Conservation (phyloP, 345 rosid genomes). For the Syzygium grande region DNA sequence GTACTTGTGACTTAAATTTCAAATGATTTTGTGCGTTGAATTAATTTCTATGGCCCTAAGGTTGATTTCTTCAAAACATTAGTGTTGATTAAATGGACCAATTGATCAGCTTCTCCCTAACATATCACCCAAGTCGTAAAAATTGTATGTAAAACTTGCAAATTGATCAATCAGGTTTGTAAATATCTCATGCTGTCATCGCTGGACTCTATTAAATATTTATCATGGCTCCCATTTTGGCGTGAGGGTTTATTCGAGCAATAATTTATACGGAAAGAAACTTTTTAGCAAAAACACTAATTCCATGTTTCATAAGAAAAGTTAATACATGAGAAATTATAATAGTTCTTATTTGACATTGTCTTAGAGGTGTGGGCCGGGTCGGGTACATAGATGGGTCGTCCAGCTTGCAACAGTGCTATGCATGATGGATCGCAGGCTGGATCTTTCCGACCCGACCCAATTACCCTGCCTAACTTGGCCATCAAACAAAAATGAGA, state of each 20-base stretch:
- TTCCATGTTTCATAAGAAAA: not conserved
- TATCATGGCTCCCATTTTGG: not conserved
- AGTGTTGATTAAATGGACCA: not conserved
- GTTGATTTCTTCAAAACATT: not conserved
- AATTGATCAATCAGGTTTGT: not conserved
- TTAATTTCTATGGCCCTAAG: not conserved
- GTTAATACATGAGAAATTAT: not conserved
- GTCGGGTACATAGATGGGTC: not conserved
- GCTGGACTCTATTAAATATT: not conserved
- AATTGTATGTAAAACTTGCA: not conserved
- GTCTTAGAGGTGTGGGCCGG: not conserved
- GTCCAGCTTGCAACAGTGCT: not conserved
- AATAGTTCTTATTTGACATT: not conserved
- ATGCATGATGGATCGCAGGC: not conserved
- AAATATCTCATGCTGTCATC: not conserved
- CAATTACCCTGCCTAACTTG: not conserved
- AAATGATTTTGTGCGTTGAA: not conserved
- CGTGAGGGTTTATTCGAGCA: not conserved
- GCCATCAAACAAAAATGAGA: not conserved
- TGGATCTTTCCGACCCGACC: not conserved
- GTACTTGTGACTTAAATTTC: not conserved
- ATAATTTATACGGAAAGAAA: not conserved
- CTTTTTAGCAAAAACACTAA: not conserved
- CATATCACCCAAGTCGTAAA: not conserved
- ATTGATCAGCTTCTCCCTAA: not conserved